phyloP scores from a whole-genome alignment of 345 rosid species.

The Eucalyptus sp. region DNA sequence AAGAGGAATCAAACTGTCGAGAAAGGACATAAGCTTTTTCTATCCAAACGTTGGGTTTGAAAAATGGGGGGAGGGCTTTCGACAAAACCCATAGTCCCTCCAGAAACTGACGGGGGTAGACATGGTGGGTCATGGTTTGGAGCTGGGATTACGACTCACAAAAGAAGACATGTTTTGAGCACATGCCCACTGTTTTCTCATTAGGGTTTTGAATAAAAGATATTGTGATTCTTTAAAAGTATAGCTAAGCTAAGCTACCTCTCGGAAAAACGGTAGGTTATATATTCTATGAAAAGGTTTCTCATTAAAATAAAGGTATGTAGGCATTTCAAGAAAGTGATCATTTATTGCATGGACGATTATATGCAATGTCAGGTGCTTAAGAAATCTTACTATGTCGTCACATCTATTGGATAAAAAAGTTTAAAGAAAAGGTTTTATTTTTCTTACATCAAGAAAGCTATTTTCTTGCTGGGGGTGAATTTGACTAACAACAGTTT shows the following conservation, averaged over 20 bases:
- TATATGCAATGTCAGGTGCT: not conserved
- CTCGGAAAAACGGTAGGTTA: fast-evolving
- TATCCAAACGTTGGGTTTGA: not conserved
- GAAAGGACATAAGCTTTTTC: not conserved
- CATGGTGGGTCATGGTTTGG: not conserved
- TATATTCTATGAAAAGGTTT: not conserved
- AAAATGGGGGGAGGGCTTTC: not conserved
- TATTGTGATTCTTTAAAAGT: not conserved
- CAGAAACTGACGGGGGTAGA: not conserved
- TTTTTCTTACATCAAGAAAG: not conserved
- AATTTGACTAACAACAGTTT: not conserved
- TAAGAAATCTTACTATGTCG: not conserved
- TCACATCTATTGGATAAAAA: not conserved
- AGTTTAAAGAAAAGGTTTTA: not conserved
- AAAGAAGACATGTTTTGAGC: not conserved
- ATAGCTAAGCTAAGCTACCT: not conserved
- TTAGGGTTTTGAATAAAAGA: not conserved
- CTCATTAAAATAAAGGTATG: not conserved
- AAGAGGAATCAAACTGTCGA: not conserved
- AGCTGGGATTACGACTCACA: not conserved
- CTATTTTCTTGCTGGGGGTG: not conserved
- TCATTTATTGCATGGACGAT: not conserved
- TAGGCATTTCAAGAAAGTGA: not conserved
- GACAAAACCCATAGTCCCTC: not conserved
- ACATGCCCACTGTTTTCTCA: not conserved